A percentile compares a stretch with the other conserved stretches of the same genome.
Evolutionary conservation across 2,329 filamentous ascomycete species (phyloP).

Genomic region (Alternaria sp.): DNA sequence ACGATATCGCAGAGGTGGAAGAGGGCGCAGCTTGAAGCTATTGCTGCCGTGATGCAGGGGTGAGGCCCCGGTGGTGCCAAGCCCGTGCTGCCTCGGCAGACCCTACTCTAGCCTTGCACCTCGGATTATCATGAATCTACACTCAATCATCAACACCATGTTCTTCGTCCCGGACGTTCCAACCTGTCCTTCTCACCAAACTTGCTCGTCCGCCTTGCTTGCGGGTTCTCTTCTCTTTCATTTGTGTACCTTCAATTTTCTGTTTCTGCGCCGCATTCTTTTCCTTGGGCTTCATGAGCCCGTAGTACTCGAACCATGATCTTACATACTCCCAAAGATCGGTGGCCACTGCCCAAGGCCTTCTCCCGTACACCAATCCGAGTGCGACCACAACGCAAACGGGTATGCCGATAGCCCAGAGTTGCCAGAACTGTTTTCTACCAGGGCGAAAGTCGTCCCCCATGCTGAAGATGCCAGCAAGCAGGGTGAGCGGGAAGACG

Average conservation of each 20-base stretch:
- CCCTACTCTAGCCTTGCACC: neutral
- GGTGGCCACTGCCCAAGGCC: neutral
- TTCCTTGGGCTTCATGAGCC: neutral
- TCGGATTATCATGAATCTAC: neutral
- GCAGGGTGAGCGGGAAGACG: conserved; percentile 15
- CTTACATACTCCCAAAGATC: neutral
- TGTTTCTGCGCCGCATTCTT: neutral
- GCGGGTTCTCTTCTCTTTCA: no score
- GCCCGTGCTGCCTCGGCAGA: neutral
- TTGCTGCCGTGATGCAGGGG: conserved; percentile 5
- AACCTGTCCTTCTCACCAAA: neutral
- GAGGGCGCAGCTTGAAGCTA: conserved; percentile 24
- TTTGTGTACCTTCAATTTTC: neutral
- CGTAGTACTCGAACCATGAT: neutral
- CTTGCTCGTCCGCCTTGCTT: no score
- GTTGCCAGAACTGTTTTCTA: conserved; percentile 23
- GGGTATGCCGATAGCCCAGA: conserved; percentile 27
- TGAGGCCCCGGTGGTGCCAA: neutral
- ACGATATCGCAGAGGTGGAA: conserved; percentile 25
- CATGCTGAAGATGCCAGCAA: conserved; percentile 17
- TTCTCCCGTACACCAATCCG: neutral
- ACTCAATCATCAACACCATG: neutral
- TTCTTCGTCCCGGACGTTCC: neutral
- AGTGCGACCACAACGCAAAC: conserved; percentile 4
- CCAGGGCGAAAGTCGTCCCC: conserved; percentile 20